A percentile compares a stretch with the other conserved stretches of the same genome.
Evolutionary conservation across 805 yeast genomes (phyloP).

Genomic region (Candida yuanshanica): DNA sequence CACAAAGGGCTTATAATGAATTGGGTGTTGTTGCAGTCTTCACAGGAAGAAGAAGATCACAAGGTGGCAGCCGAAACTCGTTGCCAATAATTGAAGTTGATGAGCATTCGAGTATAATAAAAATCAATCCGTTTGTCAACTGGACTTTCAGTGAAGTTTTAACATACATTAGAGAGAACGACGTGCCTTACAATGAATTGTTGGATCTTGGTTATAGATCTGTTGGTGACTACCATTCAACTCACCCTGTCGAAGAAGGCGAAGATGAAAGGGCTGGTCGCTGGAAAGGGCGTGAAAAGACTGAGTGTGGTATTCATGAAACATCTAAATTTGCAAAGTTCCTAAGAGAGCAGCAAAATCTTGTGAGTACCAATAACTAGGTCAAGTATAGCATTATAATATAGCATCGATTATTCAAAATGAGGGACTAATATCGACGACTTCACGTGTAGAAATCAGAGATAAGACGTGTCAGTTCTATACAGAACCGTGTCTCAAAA

Average conservation of each 20-base stretch:
- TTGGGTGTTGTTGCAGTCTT: conserved; percentile 76
- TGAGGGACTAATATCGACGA: too few relatives aligned
- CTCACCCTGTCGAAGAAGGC: conserved; percentile 82
- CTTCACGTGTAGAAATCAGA: too few relatives aligned
- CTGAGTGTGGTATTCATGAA: conserved; percentile 94
- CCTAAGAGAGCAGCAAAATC: conserved; percentile 25
- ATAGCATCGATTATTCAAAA: not conserved
- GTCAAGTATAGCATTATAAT: too few relatives aligned
- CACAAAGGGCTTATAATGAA: conserved; percentile 74
- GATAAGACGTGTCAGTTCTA: too few relatives aligned
- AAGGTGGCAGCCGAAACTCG: conserved; percentile 76
- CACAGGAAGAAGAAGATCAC: conserved; percentile 87
- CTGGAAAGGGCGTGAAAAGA: conserved; percentile 89
- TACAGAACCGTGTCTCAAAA: too few relatives aligned
- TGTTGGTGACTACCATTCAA: conserved; percentile 93
- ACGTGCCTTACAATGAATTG: conserved; percentile 82
- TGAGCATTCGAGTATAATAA: conserved; percentile 59
- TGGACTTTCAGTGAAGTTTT: conserved; percentile 78
- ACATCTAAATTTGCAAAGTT: conserved; percentile 67
- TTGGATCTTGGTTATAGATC: conserved; percentile 85
- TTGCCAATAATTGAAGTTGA: conserved; percentile 77
- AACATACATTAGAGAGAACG: conserved; percentile 56
- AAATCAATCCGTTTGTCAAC: conserved; percentile 82
- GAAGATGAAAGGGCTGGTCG: conserved; percentile 97
- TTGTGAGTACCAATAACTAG: conserved; percentile 1